phyloP scores from a whole-genome alignment of 129 eudicot species.

The Flaveria bidentis region DNA sequence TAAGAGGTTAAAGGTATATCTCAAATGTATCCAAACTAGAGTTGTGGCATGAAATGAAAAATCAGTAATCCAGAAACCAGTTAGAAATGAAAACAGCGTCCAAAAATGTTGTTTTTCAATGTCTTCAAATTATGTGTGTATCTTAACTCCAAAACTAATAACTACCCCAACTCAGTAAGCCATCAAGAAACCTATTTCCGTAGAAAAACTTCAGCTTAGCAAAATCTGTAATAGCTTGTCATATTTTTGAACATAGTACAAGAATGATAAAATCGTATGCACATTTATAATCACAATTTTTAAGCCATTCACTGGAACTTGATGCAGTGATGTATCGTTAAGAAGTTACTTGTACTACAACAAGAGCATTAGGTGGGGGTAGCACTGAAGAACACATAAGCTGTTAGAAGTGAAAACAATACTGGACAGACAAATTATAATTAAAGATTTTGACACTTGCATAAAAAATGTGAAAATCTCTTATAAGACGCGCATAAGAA shows the following conservation, averaged over 20 bases:
- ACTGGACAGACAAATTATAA: neutral
- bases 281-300: neutral
- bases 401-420: neutral
- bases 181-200: slow-evolving; percentile 19
- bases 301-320: neutral
- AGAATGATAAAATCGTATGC: slow-evolving; percentile 9
- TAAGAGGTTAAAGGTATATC: neutral
- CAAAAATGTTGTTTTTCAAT: slow-evolving; percentile 1
- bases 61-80: slow-evolving; percentile 22
- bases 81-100: slow-evolving; percentile 5
- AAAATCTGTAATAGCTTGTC: slow-evolving; percentile 9
- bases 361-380: neutral
- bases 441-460: neutral
- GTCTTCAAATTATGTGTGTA: slow-evolving; percentile 17
- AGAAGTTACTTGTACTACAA: slow-evolving; percentile 12
- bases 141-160: neutral
- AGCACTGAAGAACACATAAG: slow-evolving; percentile 1
- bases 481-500: neutral
- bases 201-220: neutral
- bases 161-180: slow-evolving; percentile 4
- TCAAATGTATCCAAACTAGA: slow-evolving; percentile 17
- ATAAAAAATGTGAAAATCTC: neutral
- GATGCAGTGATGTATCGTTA: slow-evolving; percentile 4
- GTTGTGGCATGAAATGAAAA: slow-evolving; percentile 19
- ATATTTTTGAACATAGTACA: neutral